A percentile compares a stretch with the other conserved stretches of the same genome.
phyloP scores from a whole-genome alignment of 2,329 filamentous ascomycete genomes.

The Shiraia bambusicola region DNA sequence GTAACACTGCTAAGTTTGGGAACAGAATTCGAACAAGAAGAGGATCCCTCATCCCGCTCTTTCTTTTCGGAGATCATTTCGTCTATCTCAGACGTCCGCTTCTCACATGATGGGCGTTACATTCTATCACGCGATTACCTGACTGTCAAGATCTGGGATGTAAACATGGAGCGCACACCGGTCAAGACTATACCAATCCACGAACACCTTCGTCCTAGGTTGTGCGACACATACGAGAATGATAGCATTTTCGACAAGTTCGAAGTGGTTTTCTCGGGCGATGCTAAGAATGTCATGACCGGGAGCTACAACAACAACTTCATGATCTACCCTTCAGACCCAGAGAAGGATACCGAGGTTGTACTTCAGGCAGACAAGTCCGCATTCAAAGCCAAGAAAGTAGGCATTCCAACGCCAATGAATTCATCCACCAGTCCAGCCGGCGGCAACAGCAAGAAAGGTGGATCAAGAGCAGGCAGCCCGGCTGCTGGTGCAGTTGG shows the following conservation, averaged over 20 bases:
- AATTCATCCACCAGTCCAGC: constrained; percentile 76
- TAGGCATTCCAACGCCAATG: constrained; percentile 95
- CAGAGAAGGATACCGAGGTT: constrained; percentile 94
- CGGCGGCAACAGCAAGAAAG: constrained; percentile 76
- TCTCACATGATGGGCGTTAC: constrained; percentile 93
- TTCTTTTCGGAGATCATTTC: constrained; percentile 99
- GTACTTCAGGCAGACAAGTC: constrained; percentile 98
- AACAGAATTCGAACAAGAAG: constrained; percentile 96
- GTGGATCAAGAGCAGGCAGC: constrained; percentile 81
- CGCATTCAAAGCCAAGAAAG: constrained; percentile 99
- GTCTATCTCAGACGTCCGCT: constrained; percentile 97
- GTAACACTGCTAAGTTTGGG: constrained; percentile 1
- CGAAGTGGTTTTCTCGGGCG: constrained; percentile 96
- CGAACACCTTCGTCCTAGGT: constrained; percentile 87
- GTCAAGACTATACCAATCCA: constrained; percentile 99
- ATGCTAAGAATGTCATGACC: constrained; percentile 99
- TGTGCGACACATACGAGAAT: constrained; percentile 99
- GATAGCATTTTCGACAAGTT: constrained; percentile 99
- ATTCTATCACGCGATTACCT: constrained; percentile 97
- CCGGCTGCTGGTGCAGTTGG: constrained; percentile 71
- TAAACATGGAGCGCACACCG: constrained; percentile 97
- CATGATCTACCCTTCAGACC: constrained; percentile 98
- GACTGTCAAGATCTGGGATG: constrained; percentile 99
- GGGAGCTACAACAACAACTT: constrained; percentile 99
- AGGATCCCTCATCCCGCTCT: constrained; percentile 92